A percentile compares a stretch with the other conserved stretches of the same genome.
Evolutionary conservation across 495 filamentous ascomycete species (phyloP).

Genomic region (Aspergillus indologenus): DNA sequence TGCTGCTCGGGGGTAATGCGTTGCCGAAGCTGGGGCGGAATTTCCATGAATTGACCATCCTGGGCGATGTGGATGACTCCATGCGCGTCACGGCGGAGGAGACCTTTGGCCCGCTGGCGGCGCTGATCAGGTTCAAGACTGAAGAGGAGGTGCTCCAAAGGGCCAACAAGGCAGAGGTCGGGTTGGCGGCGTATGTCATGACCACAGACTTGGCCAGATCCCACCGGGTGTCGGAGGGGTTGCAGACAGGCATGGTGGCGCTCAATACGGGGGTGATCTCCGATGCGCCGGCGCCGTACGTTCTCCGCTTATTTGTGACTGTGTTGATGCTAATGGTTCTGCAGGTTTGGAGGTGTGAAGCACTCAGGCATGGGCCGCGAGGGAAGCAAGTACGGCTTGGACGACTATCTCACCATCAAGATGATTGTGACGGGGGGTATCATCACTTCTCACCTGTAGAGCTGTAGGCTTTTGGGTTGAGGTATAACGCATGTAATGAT

Average conservation of each 20-base stretch:
- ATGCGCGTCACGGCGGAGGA: constrained; percentile 53
- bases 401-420: constrained; percentile 78
- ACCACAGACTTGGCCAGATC: constrained; percentile 43
- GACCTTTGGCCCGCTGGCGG: constrained; percentile 56
- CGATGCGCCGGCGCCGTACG: constrained; percentile 23
- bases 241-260: constrained; percentile 54
- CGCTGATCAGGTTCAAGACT: constrained; percentile 47
- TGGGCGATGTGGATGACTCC: constrained; percentile 41
- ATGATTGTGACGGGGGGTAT: constrained; percentile 72
- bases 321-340: constrained; percentile 11
- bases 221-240: constrained; percentile 46
- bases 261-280: constrained; percentile 45
- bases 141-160: constrained; percentile 49
- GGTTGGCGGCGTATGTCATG: constrained; percentile 51
- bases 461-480: too few species aligned
- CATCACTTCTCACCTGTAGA: constrained; percentile 7
- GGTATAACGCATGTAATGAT: too few species aligned
- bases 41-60: constrained; percentile 53
- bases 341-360: constrained; percentile 52
- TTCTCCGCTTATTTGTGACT: background rate
- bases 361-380: constrained; percentile 53
- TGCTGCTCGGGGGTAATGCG: constrained; percentile 71
- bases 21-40: constrained; percentile 40
- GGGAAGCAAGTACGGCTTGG: constrained; percentile 75
- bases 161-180: constrained; percentile 48